A percentile compares a stretch with the other conserved stretches of the same genome.
phyloP scores from a whole-genome alignment of 1,139 yeast genomes.

The Meyerozyma sp. region DNA sequence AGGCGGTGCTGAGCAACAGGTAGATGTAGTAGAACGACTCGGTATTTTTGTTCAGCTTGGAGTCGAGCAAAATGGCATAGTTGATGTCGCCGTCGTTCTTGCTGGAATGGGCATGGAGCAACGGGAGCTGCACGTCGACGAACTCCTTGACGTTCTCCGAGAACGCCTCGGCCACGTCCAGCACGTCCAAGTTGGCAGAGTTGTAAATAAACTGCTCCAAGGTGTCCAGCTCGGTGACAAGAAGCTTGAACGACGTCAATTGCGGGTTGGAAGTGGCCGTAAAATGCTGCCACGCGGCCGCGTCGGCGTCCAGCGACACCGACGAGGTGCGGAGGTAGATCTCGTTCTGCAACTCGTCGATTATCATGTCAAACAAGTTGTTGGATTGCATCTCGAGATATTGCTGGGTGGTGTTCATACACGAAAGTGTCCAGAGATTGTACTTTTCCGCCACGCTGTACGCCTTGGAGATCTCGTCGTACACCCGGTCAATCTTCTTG shows the following conservation, averaged over 20 bases:
- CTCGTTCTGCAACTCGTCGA: slow-evolving; percentile 73
- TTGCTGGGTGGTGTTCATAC: slow-evolving; percentile 51
- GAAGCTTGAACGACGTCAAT: slow-evolving; percentile 31
- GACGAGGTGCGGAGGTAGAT: slow-evolving; percentile 51
- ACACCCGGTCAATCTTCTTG: slow-evolving; percentile 67
- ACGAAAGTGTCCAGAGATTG: slow-evolving; percentile 58
- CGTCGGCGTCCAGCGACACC: slow-evolving; percentile 3
- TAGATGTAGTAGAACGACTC: slow-evolving; percentile 56
- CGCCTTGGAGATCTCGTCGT: slow-evolving; percentile 54
- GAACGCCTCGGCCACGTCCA: slow-evolving; percentile 46
- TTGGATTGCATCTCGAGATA: slow-evolving; percentile 62
- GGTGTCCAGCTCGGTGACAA: slow-evolving; percentile 35
- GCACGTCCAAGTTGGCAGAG: slow-evolving; percentile 53
- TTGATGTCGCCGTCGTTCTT: slow-evolving; percentile 17
- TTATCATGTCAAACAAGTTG: slow-evolving; percentile 61
- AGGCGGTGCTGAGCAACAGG: slow-evolving; percentile 52
- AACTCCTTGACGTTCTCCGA: slow-evolving; percentile 39
- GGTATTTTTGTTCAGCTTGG: slow-evolving; percentile 23
- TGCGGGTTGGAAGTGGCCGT: slow-evolving; percentile 21
- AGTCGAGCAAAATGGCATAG: slow-evolving; percentile 25
- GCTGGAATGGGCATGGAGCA: slow-evolving; percentile 22
- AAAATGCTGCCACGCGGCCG: slow-evolving; percentile 23
- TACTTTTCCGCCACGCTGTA: slow-evolving; percentile 53
- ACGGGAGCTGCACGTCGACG: slow-evolving; percentile 25
- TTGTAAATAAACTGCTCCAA: slow-evolving; percentile 54